A percentile compares a stretch with the other conserved stretches of the same genome.
These are phyloP conservation scores for Cytospora paraplurivora DNA, from an alignment of 2,329 filamentous ascomycete genomes.

Conservation along the genomic window DNA sequence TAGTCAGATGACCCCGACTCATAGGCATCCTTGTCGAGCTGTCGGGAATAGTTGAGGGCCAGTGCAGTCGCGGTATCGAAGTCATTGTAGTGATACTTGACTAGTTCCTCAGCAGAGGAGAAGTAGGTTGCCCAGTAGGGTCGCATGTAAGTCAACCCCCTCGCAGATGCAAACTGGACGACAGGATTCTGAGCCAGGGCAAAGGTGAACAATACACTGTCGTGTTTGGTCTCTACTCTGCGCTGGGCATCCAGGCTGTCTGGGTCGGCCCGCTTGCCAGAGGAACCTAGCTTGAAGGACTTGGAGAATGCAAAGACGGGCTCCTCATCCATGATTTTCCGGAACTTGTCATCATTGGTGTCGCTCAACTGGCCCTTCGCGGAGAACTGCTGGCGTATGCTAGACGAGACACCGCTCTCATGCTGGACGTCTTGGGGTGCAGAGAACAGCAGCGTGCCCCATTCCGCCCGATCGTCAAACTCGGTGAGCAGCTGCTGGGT, in stretches of 20 bases:
- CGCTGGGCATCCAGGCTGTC: neutral
- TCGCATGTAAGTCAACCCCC: conserved; percentile 75
- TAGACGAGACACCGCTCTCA: conserved; percentile 68
- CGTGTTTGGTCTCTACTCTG: conserved; percentile 35
- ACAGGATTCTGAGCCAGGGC: conserved; percentile 77
- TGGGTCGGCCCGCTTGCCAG: conserved; percentile 33
- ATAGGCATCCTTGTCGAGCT: conserved; percentile 71
- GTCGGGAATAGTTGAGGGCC: conserved; percentile 72
- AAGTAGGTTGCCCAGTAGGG: conserved; percentile 82
- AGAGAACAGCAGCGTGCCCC: conserved; percentile 79
- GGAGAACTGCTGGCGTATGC: conserved; percentile 70
- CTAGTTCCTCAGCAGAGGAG: conserved; percentile 59
- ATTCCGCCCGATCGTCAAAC: conserved; percentile 73
- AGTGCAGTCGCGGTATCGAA: conserved; percentile 64
- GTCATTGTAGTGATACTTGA: conserved; percentile 76
- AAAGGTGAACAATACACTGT: conserved; percentile 72
- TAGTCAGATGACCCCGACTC: conserved; percentile 74
- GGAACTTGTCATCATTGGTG: conserved; percentile 65
- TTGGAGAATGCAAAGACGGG: conserved; percentile 81
- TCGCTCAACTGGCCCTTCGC: conserved; percentile 67
- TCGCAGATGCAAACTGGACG: conserved; percentile 75
- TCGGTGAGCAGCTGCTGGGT: conserved; percentile 74
- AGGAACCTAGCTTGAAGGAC: conserved; percentile 52
- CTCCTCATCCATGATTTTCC: conserved; percentile 73
- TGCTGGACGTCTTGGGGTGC: conserved; percentile 68